phyloP scores from a whole-genome alignment of 306 rosid species.

The Abrus pulchellus region DNA sequence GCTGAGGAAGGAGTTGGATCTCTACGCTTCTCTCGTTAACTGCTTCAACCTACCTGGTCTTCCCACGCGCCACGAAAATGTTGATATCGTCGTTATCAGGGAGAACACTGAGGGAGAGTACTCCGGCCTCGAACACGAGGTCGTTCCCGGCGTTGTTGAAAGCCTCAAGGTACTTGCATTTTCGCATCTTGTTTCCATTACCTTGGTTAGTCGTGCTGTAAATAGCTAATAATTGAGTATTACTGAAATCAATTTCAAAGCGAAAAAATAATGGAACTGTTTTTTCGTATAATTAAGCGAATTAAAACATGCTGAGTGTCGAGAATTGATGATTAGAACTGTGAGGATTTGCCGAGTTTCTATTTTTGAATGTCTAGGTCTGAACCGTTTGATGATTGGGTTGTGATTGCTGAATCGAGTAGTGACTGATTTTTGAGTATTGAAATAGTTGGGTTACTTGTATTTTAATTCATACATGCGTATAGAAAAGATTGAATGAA shows the following conservation, averaged over 20 bases:
- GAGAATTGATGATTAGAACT: not conserved
- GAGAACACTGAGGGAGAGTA: conserved; percentile 95
- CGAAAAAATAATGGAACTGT: not conserved
- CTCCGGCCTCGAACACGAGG: conserved; percentile 90
- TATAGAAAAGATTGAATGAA: not conserved
- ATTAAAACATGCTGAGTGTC: not conserved
- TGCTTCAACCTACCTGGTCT: conserved; percentile 84
- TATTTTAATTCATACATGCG: not conserved
- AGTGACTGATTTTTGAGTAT: not conserved
- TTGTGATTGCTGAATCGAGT: not conserved
- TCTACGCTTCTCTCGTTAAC: conserved; percentile 90
- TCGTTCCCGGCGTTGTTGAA: conserved; percentile 93
- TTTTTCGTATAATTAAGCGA: not conserved
- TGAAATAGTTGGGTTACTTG: not conserved
- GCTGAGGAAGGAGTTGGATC: conserved; percentile 85
- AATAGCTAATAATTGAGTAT: not conserved
- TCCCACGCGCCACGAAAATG: conserved; percentile 75
- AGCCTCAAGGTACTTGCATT: conserved; percentile 76
- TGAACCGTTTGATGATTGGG: not conserved
- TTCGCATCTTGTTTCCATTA: not conserved
- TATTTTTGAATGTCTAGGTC: not conserved
- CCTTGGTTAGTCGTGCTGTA: not conserved
- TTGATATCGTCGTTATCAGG: conserved; percentile 85
- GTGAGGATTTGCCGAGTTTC: conserved; percentile 1
- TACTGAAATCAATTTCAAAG: not conserved